A percentile compares a stretch with the other conserved stretches of the same genome.
These are phyloP conservation scores for Capsella rubella DNA, from an alignment of 441 rosid species.

Conservation along the genomic window DNA sequence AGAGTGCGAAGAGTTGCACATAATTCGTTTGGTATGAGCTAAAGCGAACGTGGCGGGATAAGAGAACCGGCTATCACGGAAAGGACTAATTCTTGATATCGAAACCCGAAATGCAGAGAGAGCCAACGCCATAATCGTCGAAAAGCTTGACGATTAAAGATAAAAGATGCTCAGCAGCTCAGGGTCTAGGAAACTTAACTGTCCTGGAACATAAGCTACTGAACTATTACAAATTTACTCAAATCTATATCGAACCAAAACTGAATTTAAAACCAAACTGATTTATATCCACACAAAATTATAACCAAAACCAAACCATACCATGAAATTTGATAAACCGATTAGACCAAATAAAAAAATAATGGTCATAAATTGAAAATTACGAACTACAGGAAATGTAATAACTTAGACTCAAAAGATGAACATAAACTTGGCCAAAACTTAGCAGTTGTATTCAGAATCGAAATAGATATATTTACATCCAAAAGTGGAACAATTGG, in stretches of 20 bases:
- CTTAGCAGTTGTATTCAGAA: constrained; percentile 6
- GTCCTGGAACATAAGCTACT: too few species aligned
- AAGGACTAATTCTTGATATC: constrained; percentile 39
- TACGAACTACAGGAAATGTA: background rate
- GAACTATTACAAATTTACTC: background rate
- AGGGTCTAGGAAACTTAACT: background rate
- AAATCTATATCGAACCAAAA: constrained; percentile 21
- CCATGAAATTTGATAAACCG: background rate
- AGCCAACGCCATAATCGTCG: constrained; percentile 49
- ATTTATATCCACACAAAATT: background rate
- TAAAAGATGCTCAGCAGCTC: constrained; percentile 10
- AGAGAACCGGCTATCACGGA: constrained; percentile 38
- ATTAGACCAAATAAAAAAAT: background rate
- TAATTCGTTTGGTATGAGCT: constrained; percentile 31
- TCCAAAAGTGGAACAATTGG: constrained; percentile 25
- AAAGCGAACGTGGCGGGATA: constrained; percentile 31
- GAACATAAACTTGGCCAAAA: constrained; percentile 6
- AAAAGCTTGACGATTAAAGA: constrained; percentile 17
- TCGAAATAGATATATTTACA: constrained; percentile 16
- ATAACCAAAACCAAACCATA: constrained; percentile 8
- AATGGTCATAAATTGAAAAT: background rate
- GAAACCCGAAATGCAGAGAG: constrained; percentile 40
- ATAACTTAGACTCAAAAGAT: background rate
- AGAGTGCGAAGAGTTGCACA: constrained; percentile 39
- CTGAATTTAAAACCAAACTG: background rate